A percentile compares a stretch with the other conserved stretches of the same genome.
These are phyloP conservation scores for Dittrichia graveolens DNA, from an alignment of 129 eudicot genomes.

Conservation along the genomic window DNA sequence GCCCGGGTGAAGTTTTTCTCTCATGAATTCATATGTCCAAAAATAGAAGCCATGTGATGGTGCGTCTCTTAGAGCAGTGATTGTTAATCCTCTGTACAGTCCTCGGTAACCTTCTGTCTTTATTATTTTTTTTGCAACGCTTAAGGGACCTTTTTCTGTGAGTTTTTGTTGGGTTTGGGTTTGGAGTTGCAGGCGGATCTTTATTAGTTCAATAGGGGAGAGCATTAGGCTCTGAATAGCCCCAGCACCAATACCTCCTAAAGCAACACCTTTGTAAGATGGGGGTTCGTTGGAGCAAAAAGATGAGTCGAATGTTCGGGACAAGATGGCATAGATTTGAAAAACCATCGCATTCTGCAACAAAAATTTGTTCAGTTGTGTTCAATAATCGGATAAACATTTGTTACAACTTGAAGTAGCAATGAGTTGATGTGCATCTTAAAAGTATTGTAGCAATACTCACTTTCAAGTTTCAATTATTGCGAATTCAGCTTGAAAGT, in stretches of 20 bases:
- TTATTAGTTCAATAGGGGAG: conserved; percentile 82
- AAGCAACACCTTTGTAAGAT: conserved; percentile 65
- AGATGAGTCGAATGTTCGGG: conserved; percentile 69
- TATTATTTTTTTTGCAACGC: conserved; percentile 51
- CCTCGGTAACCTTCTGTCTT: conserved; percentile 61
- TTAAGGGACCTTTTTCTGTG: conserved; percentile 51
- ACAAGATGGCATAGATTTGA: conserved; percentile 80
- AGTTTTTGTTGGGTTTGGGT: conserved; percentile 24
- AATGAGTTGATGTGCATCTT: too few species aligned
- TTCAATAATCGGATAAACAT: neutral
- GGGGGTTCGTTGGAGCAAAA: conserved; percentile 59
- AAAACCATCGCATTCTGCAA: conserved; percentile 94
- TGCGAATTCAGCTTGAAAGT: too few species aligned
- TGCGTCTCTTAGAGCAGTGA: conserved; percentile 80
- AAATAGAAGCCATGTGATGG: conserved; percentile 85
- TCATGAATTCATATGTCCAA: conserved; percentile 74
- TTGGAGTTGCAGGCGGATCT: conserved; percentile 80
- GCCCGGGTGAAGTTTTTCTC: conserved; percentile 84
- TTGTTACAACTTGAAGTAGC: neutral
- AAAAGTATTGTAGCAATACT: too few species aligned
- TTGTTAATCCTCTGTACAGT: conserved; percentile 67
- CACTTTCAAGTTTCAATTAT: too few species aligned
- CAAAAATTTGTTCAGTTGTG: neutral
- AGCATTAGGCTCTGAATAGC: conserved; percentile 82
- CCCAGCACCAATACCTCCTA: conserved; percentile 87